Percentiles rank a stretch among this genome's conserved stretches.
These are phyloP conservation scores for Skeletonema costatum DNA, from an alignment of 108 stramenopile genomes.

Conservation along the genomic window DNA sequence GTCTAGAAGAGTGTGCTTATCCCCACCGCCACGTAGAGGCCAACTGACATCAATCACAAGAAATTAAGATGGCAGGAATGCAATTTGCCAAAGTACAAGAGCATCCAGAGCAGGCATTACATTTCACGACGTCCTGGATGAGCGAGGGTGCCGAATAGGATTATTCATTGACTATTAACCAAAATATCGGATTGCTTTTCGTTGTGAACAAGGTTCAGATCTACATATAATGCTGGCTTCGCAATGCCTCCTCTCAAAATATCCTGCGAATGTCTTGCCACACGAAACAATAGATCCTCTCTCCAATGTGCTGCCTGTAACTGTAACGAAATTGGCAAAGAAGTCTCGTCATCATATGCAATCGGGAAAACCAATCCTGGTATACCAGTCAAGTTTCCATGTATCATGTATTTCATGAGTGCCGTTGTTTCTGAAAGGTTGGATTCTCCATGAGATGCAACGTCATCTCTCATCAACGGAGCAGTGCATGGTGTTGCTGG, in stretches of 20 bases:
- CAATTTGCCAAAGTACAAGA: too few species aligned
- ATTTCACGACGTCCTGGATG: too few species aligned
- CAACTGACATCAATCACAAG: too few species aligned
- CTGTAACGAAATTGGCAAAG: slow-evolving; percentile 28
- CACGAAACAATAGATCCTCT: slow-evolving; percentile 18
- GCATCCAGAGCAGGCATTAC: too few species aligned
- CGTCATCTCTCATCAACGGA: slow-evolving; percentile 5
- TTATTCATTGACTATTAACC: too few species aligned
- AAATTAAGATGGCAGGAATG: too few species aligned
- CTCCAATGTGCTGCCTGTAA: slow-evolving; percentile 28
- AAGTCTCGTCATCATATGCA: slow-evolving; percentile 9
- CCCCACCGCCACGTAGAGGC: too few species aligned
- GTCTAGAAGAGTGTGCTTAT: too few species aligned
- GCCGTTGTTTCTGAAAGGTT: slow-evolving; percentile 19
- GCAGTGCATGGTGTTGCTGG: slow-evolving; percentile 35
- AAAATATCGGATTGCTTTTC: too few species aligned
- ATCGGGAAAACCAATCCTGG: slow-evolving; percentile 25
- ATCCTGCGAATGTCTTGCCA: slow-evolving; percentile 14
- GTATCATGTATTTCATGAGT: slow-evolving; percentile 21
- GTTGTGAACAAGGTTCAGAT: neutral
- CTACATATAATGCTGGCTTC: slow-evolving; percentile 8
- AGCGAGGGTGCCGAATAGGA: too few species aligned
- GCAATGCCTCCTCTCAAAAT: slow-evolving; percentile 5
- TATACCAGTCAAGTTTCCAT: slow-evolving; percentile 27
- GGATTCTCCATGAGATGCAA: slow-evolving; percentile 21